Base-by-base conservation (phyloP, 768 basidiomycete species). In the Xerocomellus amylosporus region DNA sequence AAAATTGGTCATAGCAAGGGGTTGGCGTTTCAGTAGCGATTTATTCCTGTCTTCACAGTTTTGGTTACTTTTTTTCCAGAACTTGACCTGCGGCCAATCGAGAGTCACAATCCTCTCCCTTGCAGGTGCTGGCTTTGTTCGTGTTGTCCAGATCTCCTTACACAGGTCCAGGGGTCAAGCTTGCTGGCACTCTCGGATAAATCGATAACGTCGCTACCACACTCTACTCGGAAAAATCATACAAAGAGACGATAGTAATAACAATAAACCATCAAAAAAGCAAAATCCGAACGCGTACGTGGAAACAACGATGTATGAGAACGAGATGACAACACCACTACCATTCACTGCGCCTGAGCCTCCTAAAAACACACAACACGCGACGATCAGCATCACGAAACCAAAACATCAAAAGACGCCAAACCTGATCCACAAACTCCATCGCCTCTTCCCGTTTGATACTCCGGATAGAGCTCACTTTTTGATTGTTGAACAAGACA, bases 401-500 rank as follows among this genome's bases (percentile, higher is more conserved):
- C 14, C 37, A 15, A 38, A 38, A 19, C 0, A 9, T 5, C 31
- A 37, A 42, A 31, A 43, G 72, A 43, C 51, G 37, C 36, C 77
- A 14, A 43, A 84, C 87, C 79, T 89, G 87, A 65, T 98, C 96
- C 26, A 98, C 90, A 71, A 98, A 98, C 64, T 93, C 87, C 79
- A 87, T 86, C 5, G 95, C 95, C 62, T 97, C 90, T 60, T 95
- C 93, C 41, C 87, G 80, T 61, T 85, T 88, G 71, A 98, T 98
- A 36, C 83, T 79, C 34, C 87, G 80, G 42, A 98, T 94, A 1
- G 89, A 89, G 51, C 90, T 93, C 54, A 98, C 87, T 69, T 98
- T 98, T 67, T 96, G 91, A 63, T 89, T 92, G 71, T 96, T 93
- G 75, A 97, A 98, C 55, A 96, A 74, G 10, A 98, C 97, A 14